Percentiles rank a stretch among this genome's conserved stretches.
Evolutionary conservation across 2,329 filamentous ascomycete genomes (phyloP).

Genomic region (Lachnellula hyalina): DNA sequence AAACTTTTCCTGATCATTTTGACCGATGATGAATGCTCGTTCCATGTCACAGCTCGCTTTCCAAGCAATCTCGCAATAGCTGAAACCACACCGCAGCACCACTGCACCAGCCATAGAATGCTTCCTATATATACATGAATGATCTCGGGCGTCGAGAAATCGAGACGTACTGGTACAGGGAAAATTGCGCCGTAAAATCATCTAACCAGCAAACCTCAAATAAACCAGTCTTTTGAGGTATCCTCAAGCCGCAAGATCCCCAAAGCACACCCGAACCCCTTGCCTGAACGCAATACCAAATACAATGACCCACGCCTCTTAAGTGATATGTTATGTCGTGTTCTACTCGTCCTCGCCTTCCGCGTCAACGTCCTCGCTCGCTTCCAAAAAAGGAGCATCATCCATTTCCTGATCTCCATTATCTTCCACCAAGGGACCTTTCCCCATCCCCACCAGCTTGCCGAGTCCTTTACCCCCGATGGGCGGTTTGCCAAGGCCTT

Average conservation of each 20-base stretch:
- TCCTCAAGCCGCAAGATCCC: background rate
- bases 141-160: background rate
- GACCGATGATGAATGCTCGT: too few relatives aligned
- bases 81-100: background rate
- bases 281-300: background rate
- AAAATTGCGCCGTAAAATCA: background rate
- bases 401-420: constrained; percentile 32
- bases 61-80: background rate
- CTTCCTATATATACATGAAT: background rate
- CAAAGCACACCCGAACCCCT: background rate
- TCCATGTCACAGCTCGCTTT: too few relatives aligned
- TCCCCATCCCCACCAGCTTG: constrained; percentile 20
- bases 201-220: background rate
- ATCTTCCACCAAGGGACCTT: constrained; percentile 12
- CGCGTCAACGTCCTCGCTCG: constrained; percentile 22
- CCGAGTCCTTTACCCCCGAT: constrained; percentile 13
- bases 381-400: constrained; percentile 14
- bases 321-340: background rate
- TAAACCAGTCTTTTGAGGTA: background rate
- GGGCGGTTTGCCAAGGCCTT: constrained; percentile 27
- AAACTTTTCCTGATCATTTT: too few relatives aligned
- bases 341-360: constrained; percentile 24
- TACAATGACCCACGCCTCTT: background rate
- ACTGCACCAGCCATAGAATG: background rate
- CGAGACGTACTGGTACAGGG: constrained; percentile 1